Base-by-base conservation (phyloP, 179 eudicot species). In the Drosera spatulata region DNA sequence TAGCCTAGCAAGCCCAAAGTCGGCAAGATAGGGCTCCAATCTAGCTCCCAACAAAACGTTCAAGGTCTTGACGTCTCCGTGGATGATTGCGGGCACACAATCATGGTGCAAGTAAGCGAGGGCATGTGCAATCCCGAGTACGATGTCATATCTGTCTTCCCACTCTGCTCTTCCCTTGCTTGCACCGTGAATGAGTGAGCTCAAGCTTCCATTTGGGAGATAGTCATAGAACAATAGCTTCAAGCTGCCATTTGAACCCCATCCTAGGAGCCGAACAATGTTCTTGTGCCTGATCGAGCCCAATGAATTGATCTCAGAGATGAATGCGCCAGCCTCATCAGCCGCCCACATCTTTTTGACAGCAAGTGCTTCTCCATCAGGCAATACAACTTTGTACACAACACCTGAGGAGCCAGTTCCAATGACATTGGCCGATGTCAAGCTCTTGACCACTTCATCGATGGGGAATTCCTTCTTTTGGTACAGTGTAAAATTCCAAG, bases 381-480 rank as follows among this genome's bases (percentile, higher is more conserved):
- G 84, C 72, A 84, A 67, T 51, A 69, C 77, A 14, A 88, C 91
- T 71, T 76, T 85, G 67, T 91, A 88, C 13, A 91, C 97, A 9
- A 91, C 96, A 8, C 97, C 97, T 3, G 97, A 91, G 72, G 96
- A 85, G 11, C 97, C 97, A 0, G 96, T 91, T 4, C 97, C 97
- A n/a, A 91, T 78, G 39, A 90, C 96, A 64, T 88, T 88, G 0
- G 82, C 78, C 5, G 97, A 91, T 43, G 78, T 80, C 50, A 91
- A 69, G 65, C 70, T 76, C 22, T 67, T 69, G 59, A 85, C 75
- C 10, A 88, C 78, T 51, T 88, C 85, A 53, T 91, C 84, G 4
- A 88, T 77, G 5, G 88, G 79, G 45, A 91, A 68, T 7, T 91
- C 96, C 91, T 80, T 76, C 75, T 88, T 91, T 59, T 91, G 94